phyloP scores from a whole-genome alignment of 371 early-diverging fungal species.

The Mortierella sp. region DNA sequence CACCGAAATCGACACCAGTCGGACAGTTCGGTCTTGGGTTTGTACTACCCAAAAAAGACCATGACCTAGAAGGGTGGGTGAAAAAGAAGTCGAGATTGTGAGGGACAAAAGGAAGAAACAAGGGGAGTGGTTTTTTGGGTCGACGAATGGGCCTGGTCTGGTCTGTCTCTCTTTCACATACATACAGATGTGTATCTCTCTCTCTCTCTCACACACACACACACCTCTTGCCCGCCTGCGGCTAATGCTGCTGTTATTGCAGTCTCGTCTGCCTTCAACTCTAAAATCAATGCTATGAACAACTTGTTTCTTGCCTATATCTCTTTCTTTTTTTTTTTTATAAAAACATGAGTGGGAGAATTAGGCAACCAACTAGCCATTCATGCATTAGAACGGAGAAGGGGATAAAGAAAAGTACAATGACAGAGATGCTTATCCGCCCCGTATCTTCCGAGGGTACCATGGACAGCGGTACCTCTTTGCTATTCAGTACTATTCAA shows the following conservation, averaged over 20 bases:
- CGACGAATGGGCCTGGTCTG: conserved; percentile 10
- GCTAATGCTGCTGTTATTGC: background rate
- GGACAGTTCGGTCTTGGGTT: background rate
- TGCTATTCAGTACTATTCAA: background rate
- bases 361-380: background rate
- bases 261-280: background rate
- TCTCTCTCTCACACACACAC: no score
- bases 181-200: no score
- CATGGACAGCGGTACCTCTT: background rate
- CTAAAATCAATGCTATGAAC: background rate
- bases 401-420: background rate
- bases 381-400: background rate
- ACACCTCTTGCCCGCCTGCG: background rate
- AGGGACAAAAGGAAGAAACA: background rate
- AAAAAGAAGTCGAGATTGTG: background rate
- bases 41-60: background rate
- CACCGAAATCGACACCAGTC: background rate
- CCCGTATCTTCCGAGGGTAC: background rate
- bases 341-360: background rate
- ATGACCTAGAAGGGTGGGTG: background rate
- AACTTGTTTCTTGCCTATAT: background rate
- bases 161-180: no score
- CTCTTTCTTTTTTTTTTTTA: background rate
- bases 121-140: background rate
- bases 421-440: background rate